Base-by-base conservation (phyloP, 495 filamentous ascomycete species). In the Aspergillus diversus region DNA sequence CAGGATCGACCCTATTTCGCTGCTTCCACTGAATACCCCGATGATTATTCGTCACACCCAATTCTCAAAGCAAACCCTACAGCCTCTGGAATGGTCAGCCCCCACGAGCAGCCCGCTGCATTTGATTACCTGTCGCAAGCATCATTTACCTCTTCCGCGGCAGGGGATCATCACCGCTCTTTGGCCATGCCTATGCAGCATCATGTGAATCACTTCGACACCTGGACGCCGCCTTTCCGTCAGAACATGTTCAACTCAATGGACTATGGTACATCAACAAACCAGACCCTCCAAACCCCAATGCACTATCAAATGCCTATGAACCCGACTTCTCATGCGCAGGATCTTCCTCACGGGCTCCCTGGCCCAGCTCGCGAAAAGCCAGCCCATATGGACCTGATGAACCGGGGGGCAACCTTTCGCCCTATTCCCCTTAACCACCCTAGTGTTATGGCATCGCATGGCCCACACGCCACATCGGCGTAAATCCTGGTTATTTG, bases 171-270 rank as follows among this genome's bases (percentile, higher is more conserved):
- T 11, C 55, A 67, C 21, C 75, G 55, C 56, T 74, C 31, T 57
- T 66, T 59, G 61, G 66, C 64, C 32, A 63, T 72, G 55, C 66
- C 69, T 7, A 62, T 73, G 66, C 64, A 68, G 33, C 68, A 61
- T 12, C 48, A 66, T 1, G 32, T 66, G 7, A 62, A 61, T 39
- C 73, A 75, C 4, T 75, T 70, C 35, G 75, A 77, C 16, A 43
- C 69, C n/a, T 81, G 77, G 76, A 59, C 63, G 5, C 72, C 78
- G 4, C 65, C 73, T 5, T 80, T 77, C 69, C 73, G 78, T n/a
- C 77, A 72, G 49, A 74, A 75, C 50, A 67, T 80, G 42, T 81
- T 75, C 71, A 65, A 66, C 21, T 61, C 77, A 0, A 67, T 79
- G n/a, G 76, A 75, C 43, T 80, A 75, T 64, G 65, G 59, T 12